Base-by-base conservation (phyloP, 176 grass and related monocot genomes). In the Triticum turgidum region DNA sequence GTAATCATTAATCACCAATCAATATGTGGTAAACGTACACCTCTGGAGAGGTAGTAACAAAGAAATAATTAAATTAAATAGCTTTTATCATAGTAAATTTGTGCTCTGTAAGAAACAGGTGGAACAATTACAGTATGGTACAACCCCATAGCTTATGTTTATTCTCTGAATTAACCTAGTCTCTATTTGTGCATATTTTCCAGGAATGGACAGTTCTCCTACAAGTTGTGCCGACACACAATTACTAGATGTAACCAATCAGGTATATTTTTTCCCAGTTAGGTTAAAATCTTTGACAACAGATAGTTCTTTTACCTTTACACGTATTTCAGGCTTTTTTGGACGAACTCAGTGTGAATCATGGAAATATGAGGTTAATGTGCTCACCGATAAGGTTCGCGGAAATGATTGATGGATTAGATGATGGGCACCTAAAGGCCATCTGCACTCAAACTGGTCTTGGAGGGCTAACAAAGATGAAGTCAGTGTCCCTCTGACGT, bases 381-480 rank as follows among this genome's bases (percentile, higher is more conserved):
- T 65, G 80, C 33, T 82, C 80, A 37, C 47, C 65, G 0, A 15
- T 0, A n/a, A 82, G 29, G 33, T 58, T 56, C 0, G 65, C 18
- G 0, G 9, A 4, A 0, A 14, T 0, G 4, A 13, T 82, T 0
- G 3, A 58, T 4, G 0, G 18, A 1, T 32, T 78, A 30, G 11
- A 18, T 59, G 3, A 5, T 6, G 7, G 7, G 0, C 80, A 82
- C 30, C 10, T 18, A 21, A 7, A 15, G 9, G 80, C 65, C 65
- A 71, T 82, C 34, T 29, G 25, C 11, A 4, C 2, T 22, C 6
- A 56, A 2, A 18, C 6, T 2, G 63, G 80, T 21, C 65, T 81
- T 34, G 41, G 56, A 33, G 79, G 79, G 13, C 63, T 65, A 11
- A 65, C 11, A 15, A 5, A 15, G 2, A 65, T 65, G 63, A 25